Evolutionary conservation across 2,329 filamentous ascomycete genomes (phyloP), one percentile per base, ranked within the genome.

Genomic region (Sclerotiophoma versabilis): DNA sequence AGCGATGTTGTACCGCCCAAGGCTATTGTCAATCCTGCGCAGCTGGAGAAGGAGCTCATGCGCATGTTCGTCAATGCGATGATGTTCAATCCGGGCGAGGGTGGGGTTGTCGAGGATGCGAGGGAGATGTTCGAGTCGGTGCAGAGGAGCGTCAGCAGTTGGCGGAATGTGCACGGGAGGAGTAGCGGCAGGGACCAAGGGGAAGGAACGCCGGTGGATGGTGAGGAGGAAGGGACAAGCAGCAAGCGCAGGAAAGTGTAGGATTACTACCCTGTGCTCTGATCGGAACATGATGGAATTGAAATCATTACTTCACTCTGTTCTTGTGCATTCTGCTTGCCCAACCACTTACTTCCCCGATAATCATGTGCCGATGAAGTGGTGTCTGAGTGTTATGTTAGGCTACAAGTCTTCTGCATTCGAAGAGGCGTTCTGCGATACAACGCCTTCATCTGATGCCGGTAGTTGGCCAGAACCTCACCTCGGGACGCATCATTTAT

Each of bases 1-100:
- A 84, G 88, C 43, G 91, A 97, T 52, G 80, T 96, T 22, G 82
- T 93, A 2, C 91, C 93, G 2, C 93, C 95, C 0, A 91, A 87
- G 65, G 91, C 88, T 17, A 96, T 98, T 65, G 91, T 98, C 75
- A 98, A 98, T 75, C 93, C 90, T 44, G 87, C 89, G 1, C 95
- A 98, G 73, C 82, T 98, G 14, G 93, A 98, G 75, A 91, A 92
- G 62, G 93, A 98, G 73, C 80, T 98, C 10, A 91, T 96, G 65
- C 90, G 96, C 66, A 97, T 98, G 91, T 96, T 98, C 74, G 92
- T 92, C 63, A 98, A 98, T 69, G 93, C 95, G 15, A 90, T 97
- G 75, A 98, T 99, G 95, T 99, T 96, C 80, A 98, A 98, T 66
- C 87, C 90, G 0, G 91, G 96, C 58, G 92, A 96, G 74, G 91